These are phyloP conservation scores for Creolimax fragrantissima DNA, from an alignment of 78 protist species.

Conservation along the genomic window DNA sequence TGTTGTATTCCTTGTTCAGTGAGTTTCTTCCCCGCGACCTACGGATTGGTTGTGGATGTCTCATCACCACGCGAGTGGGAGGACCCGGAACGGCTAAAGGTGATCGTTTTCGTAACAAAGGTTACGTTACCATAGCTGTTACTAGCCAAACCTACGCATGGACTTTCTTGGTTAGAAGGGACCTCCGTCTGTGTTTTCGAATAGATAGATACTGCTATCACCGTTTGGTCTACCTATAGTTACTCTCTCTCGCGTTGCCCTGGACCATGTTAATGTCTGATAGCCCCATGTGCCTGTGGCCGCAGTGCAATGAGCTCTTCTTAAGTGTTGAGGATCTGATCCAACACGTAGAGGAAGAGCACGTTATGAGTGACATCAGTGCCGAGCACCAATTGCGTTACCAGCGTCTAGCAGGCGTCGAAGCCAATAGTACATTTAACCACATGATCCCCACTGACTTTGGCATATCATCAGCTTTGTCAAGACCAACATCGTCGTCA, in stretches of 20 bases:
- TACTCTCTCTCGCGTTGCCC: not conserved
- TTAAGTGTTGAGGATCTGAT: not conserved
- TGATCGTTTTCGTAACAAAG: no score
- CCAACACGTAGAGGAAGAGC: not conserved
- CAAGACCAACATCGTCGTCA: no score
- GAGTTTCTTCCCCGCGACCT: no score
- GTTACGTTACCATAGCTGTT: no score
- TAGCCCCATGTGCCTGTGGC: constrained; percentile 9
- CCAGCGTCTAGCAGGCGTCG: not conserved
- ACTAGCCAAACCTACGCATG: not conserved
- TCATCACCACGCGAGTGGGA: no score
- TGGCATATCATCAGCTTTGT: no score
- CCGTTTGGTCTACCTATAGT: not conserved
- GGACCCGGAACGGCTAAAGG: no score
- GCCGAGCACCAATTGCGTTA: not conserved
- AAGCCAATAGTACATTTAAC: not conserved
- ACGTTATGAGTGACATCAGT: not conserved
- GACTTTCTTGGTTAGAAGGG: not conserved
- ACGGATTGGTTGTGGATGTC: no score
- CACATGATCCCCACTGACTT: no score
- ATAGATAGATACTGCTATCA: not conserved
- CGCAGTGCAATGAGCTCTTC: not conserved
- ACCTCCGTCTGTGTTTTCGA: not conserved
- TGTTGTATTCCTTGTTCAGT: no score
- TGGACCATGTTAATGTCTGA: not conserved